phyloP scores from a whole-genome alignment of 208 protist species.

The Angomonas ambiguus region DNA sequence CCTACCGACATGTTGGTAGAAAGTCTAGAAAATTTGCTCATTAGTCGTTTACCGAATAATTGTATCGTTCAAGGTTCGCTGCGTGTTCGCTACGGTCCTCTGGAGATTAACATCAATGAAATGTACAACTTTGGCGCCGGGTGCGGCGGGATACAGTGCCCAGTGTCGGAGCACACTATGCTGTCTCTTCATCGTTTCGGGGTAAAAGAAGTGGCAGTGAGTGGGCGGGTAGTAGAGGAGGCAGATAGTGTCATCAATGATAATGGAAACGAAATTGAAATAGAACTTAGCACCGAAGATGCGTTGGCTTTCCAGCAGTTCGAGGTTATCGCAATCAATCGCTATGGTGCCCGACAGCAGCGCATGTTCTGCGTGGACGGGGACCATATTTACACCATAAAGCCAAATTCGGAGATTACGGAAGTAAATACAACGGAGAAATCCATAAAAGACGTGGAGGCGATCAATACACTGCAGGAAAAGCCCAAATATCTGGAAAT shows the following conservation, averaged over 20 bases:
- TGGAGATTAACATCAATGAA: slow-evolving; percentile 86
- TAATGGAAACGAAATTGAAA: slow-evolving; percentile 59
- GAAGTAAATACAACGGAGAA: slow-evolving; percentile 58
- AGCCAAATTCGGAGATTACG: slow-evolving; percentile 41
- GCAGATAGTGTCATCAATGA: slow-evolving; percentile 20
- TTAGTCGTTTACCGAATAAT: slow-evolving; percentile 50
- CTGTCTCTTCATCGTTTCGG: slow-evolving; percentile 81
- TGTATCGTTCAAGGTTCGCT: slow-evolving; percentile 73
- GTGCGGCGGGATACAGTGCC: slow-evolving; percentile 64
- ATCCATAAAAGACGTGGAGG: slow-evolving; percentile 71
- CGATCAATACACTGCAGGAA: slow-evolving; percentile 53
- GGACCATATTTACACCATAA: slow-evolving; percentile 78
- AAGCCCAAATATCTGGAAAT: slow-evolving; percentile 85
- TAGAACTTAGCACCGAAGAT: slow-evolving; percentile 75
- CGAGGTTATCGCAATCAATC: slow-evolving; percentile 78
- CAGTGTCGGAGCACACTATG: slow-evolving; percentile 79
- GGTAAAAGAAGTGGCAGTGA: slow-evolving; percentile 73
- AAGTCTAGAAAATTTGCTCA: slow-evolving; percentile 60
- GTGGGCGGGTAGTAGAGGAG: slow-evolving; percentile 64
- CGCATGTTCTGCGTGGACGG: slow-evolving; percentile 78
- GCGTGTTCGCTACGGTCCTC: slow-evolving; percentile 74
- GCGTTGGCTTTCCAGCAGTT: slow-evolving; percentile 80
- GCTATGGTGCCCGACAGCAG: slow-evolving; percentile 75
- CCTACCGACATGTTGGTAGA: slow-evolving; percentile 78
- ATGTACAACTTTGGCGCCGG: slow-evolving; percentile 83